Base-by-base conservation (phyloP, 2,329 filamentous ascomycete species). In the Aphanocladium album region DNA sequence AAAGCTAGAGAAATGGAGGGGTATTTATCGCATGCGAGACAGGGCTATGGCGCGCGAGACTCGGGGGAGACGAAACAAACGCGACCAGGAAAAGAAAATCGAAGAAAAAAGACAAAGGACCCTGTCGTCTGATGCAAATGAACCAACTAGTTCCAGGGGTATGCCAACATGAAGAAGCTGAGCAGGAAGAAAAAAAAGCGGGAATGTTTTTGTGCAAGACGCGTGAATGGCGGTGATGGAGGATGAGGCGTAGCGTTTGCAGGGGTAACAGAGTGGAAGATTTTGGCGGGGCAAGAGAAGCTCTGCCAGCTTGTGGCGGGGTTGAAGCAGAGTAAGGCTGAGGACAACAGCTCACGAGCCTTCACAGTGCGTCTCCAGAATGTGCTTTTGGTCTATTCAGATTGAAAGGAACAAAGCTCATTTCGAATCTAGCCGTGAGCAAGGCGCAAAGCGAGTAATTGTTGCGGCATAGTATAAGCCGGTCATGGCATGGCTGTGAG, bases 221-320 rank as follows among this genome's bases (percentile, higher is more conserved):
- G 54, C 49, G 60, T 57, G 54, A 52, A 54, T 57, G 33, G 60
- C 49, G 60, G 60, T 61, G 54, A 61, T 61, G 47, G 35, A n/a
- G 41, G 45, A 47, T 6, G 39, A 46, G 53, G 43, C 30, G 53
- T 27, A 14, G 25, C 30, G 39, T 17, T n/a, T 12, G 23, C 14
- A 55, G 52, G 52, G 53, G 25, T 16, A 50, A 50, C 35, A 37
- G 17, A 30, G 16, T 14, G n/a, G 12, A n/a, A 14, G 33, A 33
- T 8, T 37, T 37, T 45, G 25, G 53, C 53, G 39, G 39, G 52
- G 55, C 55, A 57, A 17, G 55, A 50, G 30, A n/a, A 47, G 30
- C 19, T 27, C 8, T 6, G n/a, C 21, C n/a, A 46, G 43, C 43
- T 23, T 21, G 14, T 37, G 43, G 43, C 19, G 54, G 54, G 53